phyloP scores from a whole-genome alignment of 208 protist species.

The Chromosphaera perkinsii region DNA sequence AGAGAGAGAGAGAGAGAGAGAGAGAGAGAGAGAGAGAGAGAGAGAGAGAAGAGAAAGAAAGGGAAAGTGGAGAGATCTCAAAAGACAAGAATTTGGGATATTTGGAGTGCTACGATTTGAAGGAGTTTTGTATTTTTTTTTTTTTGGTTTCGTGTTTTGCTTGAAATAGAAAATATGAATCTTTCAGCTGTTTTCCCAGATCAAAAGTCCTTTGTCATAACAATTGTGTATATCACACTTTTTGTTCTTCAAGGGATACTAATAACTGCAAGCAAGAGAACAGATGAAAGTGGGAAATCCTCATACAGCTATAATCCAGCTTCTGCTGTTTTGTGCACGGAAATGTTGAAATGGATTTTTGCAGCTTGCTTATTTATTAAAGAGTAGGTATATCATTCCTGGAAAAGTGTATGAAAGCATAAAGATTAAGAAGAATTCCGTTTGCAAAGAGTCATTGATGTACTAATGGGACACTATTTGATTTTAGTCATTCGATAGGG shows the following conservation, averaged over 20 bases:
- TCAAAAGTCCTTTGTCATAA: conserved; percentile 2
- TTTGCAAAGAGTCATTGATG: background rate
- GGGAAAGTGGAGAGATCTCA: background rate
- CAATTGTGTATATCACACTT: conserved; percentile 1
- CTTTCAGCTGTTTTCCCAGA: conserved; percentile 13
- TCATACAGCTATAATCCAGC: conserved; percentile 30
- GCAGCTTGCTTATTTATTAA: conserved; percentile 14
- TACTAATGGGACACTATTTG: background rate
- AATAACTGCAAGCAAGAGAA: background rate
- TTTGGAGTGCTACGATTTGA: too few relatives aligned
- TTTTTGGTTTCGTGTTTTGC: too few relatives aligned
- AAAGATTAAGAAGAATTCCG: background rate
- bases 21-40: conserved; percentile 21
- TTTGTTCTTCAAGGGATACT: conserved; percentile 11
- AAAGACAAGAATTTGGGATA: too few relatives aligned
- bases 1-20: conserved; percentile 10
- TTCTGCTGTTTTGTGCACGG: conserved; percentile 34
- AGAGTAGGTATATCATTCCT: conserved; percentile 8
- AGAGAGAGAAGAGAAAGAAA: conserved; percentile 17
- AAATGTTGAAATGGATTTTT: conserved; percentile 23
- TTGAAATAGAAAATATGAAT: too few relatives aligned
- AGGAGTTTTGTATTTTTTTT: too few relatives aligned
- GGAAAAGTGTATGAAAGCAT: conserved; percentile 1
- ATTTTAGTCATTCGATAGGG: background rate
- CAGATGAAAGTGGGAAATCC: conserved; percentile 1